Percentiles rank a stretch among this genome's conserved stretches.
Conservation (phyloP, 148 eudicot species). For the Spergularia marina region DNA sequence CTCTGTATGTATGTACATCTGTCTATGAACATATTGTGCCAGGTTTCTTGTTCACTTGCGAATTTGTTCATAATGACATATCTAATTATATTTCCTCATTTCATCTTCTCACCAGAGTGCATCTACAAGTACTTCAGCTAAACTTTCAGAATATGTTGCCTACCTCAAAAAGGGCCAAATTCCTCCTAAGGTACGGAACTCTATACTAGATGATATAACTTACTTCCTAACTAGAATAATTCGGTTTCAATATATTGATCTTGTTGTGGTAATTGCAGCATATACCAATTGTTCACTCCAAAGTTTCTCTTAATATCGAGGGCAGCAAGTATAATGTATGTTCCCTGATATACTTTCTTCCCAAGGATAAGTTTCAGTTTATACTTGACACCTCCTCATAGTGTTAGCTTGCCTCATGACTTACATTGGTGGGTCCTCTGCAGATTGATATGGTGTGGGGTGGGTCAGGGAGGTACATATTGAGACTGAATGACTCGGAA, state of each 20-base stretch:
- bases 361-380: background rate
- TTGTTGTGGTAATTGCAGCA: conserved; percentile 62
- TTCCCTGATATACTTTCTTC: conserved; percentile 9
- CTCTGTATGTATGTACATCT: conserved; percentile 78
- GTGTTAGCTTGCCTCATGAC: background rate
- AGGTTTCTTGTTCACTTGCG: background rate
- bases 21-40: background rate
- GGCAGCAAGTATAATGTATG: conserved; percentile 98
- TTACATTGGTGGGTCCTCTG: conserved; percentile 3
- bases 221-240: conserved; percentile 3
- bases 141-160: conserved; percentile 89
- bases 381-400: background rate
- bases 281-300: conserved; percentile 88
- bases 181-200: conserved; percentile 80
- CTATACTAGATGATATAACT: conserved; percentile 3
- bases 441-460: conserved; percentile 90
- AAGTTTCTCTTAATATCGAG: conserved; percentile 88
- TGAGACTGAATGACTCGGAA: conserved; percentile 80
- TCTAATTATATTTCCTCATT: conserved; percentile 15
- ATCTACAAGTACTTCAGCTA: conserved; percentile 90
- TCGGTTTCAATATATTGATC: conserved; percentile 10
- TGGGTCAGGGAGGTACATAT: conserved; percentile 91
- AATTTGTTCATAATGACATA: background rate
- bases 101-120: conserved; percentile 64
- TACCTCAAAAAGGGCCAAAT: conserved; percentile 98